Evolutionary conservation across 352 stramenopile species (phyloP), one percentile per base, ranked within the genome.

Genomic region (Aphanomyces invadans): DNA sequence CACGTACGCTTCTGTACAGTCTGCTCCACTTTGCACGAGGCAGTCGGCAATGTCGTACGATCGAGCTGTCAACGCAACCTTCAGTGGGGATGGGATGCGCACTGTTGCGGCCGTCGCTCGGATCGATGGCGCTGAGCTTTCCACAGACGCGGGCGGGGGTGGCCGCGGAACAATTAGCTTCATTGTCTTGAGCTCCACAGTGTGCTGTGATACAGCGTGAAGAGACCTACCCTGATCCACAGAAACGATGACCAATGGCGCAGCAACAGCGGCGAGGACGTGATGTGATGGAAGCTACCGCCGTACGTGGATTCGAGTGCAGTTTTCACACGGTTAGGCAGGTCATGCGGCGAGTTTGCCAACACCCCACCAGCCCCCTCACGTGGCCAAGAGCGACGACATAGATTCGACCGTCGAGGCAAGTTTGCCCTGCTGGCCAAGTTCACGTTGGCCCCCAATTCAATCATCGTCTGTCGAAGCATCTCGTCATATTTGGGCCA

Each of bases 131-230:
- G 19, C 11, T 15, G 15, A 32, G 12, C 11, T 15, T 57, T 38
- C 5, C 0, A 39, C 7, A 7, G 7, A 7, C 23, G 2, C 7
- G 19, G 4, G 25, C 25, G 25, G 25, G 10, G n/a, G 25, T 10
- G 49, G 25, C 4, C 25, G 36, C 7, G 36, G 36, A 15, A 38
- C 29, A 11, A 57, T n/a, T 7, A 57, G 49, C 25, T 38, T 21
- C 49, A 57, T 38, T 10, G 49, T 57, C 23, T 57, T 57, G 49
- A 57, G 49, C 49, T 57, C 49, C 7, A 57, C 49, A 10, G 49
- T 57, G 49, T 57, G 49, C n/a, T 57, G 49, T 7, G 49, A 32
- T 33, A 57, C 2, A 15, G 32, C 17, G 12, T 29, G 12, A 1
- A 57, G 29, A 4, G 49, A 33, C 49, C 49, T 57, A 57, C 25